Evolutionary conservation across 2,329 filamentous ascomycete genomes (phyloP), one percentile per base, ranked within the genome.

Genomic region (Pseudogymnoascus sp.): DNA sequence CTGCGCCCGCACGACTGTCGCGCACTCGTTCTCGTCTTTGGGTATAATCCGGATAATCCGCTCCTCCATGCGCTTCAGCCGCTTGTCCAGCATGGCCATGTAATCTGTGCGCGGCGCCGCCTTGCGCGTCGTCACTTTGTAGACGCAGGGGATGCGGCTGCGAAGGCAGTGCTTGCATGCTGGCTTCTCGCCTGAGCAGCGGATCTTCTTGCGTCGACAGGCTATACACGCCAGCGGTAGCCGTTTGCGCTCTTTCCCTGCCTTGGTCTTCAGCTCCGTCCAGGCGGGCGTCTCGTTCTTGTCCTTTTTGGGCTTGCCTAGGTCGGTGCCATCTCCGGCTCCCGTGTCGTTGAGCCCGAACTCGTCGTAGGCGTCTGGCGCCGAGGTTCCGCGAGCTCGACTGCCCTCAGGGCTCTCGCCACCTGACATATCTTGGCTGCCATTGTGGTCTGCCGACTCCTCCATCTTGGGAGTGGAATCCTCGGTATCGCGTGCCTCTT

Each of bases 81-180:
- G 85, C 77, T 96, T 97, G 77, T 98, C 95, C 71, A 98, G 79
- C 92, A 98, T 98, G 45, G 93, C 92, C 95, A 98, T 98, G 76
- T 98, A 98, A 76, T 98, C 95, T 16, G 95, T 98, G 62, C 95
- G 84, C 2, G 95, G 95, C 3, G 93, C 92, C 1, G 93, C 92
- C 76, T 98, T 98, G 66, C 95, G 84, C 3, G 93, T 92, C 0
- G 93, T 98, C 65, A 96, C 92, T 73, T 98, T 98, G 82, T 98
- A 99, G 4, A 98, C 93, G 74, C 95, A 99, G 1, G 93, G 93
- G 70, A 96, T 96, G 48, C 93, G 86, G 62, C 93, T 96, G 64
- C 93, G 86, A 65, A 96, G 81, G 74, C 95, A 98, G 77, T 98
- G 95, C 76, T 96, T 97, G 81, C 95, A 99, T 0, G 93, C 91